These are phyloP conservation scores for Fusarium kyushuense DNA, from an alignment of 2,329 filamentous ascomycete genomes.

Conservation along the genomic window DNA sequence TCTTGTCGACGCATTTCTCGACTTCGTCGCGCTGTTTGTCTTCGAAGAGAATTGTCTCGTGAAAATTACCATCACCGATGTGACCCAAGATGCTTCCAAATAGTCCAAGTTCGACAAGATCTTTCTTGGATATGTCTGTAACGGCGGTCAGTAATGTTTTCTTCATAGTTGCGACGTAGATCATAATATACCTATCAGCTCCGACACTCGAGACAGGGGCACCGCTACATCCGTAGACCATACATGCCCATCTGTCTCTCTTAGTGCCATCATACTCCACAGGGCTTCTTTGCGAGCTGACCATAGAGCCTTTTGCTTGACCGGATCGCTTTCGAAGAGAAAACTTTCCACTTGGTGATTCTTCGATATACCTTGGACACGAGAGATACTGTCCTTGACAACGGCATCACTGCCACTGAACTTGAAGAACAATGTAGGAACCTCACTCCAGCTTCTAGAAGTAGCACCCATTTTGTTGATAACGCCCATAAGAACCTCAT, in stretches of 20 bases:
- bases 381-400: constrained; percentile 79
- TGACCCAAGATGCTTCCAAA: constrained; percentile 91
- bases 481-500: constrained; percentile 86
- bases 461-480: constrained; percentile 81
- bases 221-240: constrained; percentile 83
- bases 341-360: not conserved
- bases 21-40: constrained; percentile 80
- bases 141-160: accelerated
- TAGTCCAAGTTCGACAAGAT: constrained; percentile 85
- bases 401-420: constrained; percentile 82
- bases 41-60: constrained; percentile 91
- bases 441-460: constrained; percentile 76
- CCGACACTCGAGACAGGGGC: constrained; percentile 78
- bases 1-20: constrained; percentile 84
- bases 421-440: constrained; percentile 85
- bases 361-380: constrained; percentile 61
- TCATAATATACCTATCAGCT: constrained; percentile 63
- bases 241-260: constrained; percentile 74
- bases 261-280: constrained; percentile 80
- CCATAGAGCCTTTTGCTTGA: constrained; percentile 82
- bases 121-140: constrained; percentile 83
- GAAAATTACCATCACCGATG: constrained; percentile 94
- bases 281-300: constrained; percentile 84
- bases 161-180: not conserved
- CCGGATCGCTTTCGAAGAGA: constrained; percentile 76